Evolutionary conservation across 805 yeast genomes (phyloP).

Genomic region (Kodamaea jinghongensis): DNA sequence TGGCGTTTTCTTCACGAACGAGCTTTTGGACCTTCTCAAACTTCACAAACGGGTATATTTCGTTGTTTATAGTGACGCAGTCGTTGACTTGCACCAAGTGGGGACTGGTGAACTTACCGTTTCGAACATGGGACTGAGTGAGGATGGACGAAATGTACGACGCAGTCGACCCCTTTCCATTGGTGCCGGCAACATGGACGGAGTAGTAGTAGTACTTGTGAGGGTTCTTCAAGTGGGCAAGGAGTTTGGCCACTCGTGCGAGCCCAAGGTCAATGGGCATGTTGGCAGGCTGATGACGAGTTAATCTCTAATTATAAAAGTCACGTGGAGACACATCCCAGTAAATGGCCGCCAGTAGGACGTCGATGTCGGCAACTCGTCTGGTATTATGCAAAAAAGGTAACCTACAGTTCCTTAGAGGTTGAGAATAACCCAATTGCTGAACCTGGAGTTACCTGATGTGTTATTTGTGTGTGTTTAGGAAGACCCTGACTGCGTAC

Average conservation of each 20-base stretch:
- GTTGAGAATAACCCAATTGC: too few species aligned
- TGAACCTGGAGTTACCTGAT: too few species aligned
- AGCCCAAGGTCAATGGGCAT: constrained; percentile 43
- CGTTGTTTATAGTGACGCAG: constrained; percentile 64
- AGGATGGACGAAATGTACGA: constrained; percentile 73
- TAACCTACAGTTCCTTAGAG: too few species aligned
- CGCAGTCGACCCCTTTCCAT: constrained; percentile 93
- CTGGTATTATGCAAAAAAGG: too few species aligned
- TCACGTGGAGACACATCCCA: too few species aligned
- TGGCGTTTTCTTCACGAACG: constrained; percentile 41
- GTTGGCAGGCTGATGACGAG: too few species aligned
- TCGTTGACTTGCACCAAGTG: constrained; percentile 75
- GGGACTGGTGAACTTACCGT: constrained; percentile 89
- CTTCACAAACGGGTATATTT: constrained; percentile 45
- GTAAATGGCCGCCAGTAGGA: too few species aligned
- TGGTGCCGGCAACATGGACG: constrained; percentile 94
- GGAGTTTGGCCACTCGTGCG: constrained; percentile 29
- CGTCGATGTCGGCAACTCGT: too few species aligned
- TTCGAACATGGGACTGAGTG: constrained; percentile 42
- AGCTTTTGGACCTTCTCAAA: constrained; percentile 46
- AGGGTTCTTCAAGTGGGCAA: constrained; percentile 60
- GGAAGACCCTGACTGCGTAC: too few species aligned
- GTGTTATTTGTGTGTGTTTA: too few species aligned
- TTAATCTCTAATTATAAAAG: too few species aligned
- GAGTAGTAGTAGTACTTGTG: constrained; percentile 56